Evolutionary conservation across 1,139 yeast genomes (phyloP).

Genomic region (Spathaspora sp.): DNA sequence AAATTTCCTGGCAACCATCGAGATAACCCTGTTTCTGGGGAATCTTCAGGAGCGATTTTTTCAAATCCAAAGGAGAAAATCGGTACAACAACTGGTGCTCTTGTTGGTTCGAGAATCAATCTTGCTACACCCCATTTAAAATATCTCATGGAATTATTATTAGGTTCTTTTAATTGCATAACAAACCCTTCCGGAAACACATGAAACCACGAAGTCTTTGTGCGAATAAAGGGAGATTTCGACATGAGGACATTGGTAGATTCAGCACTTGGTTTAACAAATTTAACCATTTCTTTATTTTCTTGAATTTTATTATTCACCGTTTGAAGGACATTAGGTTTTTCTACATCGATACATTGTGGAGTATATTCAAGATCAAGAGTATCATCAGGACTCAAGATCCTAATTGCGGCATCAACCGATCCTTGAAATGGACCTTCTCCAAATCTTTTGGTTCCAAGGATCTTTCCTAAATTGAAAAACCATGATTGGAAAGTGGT

Average conservation of each 20-base stretch:
- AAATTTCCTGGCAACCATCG: slow-evolving; percentile 64
- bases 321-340: slow-evolving; percentile 35
- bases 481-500: slow-evolving; percentile 53
- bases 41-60: slow-evolving; percentile 78
- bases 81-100: slow-evolving; percentile 88
- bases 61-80: slow-evolving; percentile 87
- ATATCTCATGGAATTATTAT: slow-evolving; percentile 81
- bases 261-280: slow-evolving; percentile 31
- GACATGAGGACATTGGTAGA: slow-evolving; percentile 35
- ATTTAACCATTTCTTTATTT: slow-evolving; percentile 19
- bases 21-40: slow-evolving; percentile 51
- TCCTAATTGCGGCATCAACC: slow-evolving; percentile 81
- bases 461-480: slow-evolving; percentile 83
- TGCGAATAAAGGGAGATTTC: slow-evolving; percentile 50
- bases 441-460: slow-evolving; percentile 86
- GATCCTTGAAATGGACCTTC: slow-evolving; percentile 91
- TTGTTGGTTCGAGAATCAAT: slow-evolving; percentile 74
- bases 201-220: slow-evolving; percentile 85
- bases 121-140: slow-evolving; percentile 96
- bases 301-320: slow-evolving; percentile 16
- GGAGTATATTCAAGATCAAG: slow-evolving; percentile 51
- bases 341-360: slow-evolving; percentile 27
- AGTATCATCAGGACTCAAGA: slow-evolving; percentile 79
- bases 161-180: slow-evolving; percentile 78
- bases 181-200: slow-evolving; percentile 96